These are phyloP conservation scores for Filosporella fistucella DNA, from an alignment of 495 filamentous ascomycete species.

Conservation along the genomic window DNA sequence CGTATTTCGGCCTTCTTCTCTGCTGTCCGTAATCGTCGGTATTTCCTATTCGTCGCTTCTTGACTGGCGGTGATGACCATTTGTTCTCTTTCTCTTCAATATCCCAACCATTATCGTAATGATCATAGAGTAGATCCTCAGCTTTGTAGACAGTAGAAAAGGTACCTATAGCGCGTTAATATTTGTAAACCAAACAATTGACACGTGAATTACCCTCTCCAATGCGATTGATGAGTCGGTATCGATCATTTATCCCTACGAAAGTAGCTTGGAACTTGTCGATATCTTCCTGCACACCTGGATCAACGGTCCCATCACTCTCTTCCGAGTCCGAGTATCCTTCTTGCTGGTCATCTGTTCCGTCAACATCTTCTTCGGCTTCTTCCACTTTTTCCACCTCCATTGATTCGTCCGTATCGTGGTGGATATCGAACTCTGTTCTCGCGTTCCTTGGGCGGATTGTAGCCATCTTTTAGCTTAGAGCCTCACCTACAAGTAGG, in stretches of 20 bases:
- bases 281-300: slow-evolving; percentile 79
- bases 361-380: slow-evolving; percentile 27
- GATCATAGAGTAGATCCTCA: slow-evolving; percentile 85
- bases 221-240: slow-evolving; percentile 91
- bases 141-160: slow-evolving; percentile 99
- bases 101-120: slow-evolving; percentile 86
- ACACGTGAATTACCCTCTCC: slow-evolving; percentile 68
- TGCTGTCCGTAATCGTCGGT: slow-evolving; percentile 20
- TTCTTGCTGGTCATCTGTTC: too few relatives aligned
- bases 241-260: slow-evolving; percentile 73
- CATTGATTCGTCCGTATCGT: slow-evolving; percentile 21
- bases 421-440: slow-evolving; percentile 22
- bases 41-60: slow-evolving; percentile 27
- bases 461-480: slow-evolving; percentile 17
- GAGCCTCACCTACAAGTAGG: not conserved
- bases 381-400: slow-evolving; percentile 34
- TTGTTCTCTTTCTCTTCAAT: slow-evolving; percentile 59
- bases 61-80: slow-evolving; percentile 58
- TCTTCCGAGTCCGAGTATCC: slow-evolving; percentile 44
- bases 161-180: slow-evolving; percentile 54
- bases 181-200: slow-evolving; percentile 5
- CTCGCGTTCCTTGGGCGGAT: slow-evolving; percentile 15
- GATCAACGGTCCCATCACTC: slow-evolving; percentile 61
- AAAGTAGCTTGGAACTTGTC: slow-evolving; percentile 75
- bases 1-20: slow-evolving; percentile 61